Evolutionary conservation across 2,329 filamentous ascomycete species (phyloP).

Genomic region (Pseudogymnoascus verrucosus): DNA sequence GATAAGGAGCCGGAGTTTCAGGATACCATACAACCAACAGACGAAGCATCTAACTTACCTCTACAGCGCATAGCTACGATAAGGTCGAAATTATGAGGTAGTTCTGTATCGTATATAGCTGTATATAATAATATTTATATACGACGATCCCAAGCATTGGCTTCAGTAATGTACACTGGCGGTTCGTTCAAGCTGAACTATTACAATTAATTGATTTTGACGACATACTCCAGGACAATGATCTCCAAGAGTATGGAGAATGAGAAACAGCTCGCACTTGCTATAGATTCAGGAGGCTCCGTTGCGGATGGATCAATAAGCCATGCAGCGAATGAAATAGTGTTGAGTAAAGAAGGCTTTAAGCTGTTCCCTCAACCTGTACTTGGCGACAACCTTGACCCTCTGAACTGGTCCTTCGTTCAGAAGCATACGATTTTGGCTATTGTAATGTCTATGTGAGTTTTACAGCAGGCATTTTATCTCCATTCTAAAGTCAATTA

Average conservation of each 20-base stretch:
- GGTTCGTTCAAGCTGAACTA: neutral
- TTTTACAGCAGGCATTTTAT: neutral
- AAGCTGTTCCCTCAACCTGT: neutral
- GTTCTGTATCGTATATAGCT: neutral
- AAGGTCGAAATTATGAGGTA: neutral
- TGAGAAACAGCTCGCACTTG: neutral
- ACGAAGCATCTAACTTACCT: neutral
- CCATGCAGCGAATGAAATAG: neutral
- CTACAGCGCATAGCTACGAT: neutral
- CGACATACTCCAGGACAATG: neutral
- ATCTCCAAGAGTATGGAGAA: neutral
- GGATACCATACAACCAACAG: neutral
- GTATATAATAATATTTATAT: neutral
- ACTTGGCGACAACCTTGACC: constrained; percentile 38
- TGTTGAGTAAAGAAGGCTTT: neutral
- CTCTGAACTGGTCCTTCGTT: constrained; percentile 42
- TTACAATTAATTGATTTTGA: neutral
- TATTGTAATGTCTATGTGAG: constrained; percentile 31
- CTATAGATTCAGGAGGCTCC: neutral
- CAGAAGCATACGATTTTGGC: constrained; percentile 42
- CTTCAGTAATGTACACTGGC: neutral
- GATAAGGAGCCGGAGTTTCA: neutral
- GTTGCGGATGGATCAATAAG: neutral
- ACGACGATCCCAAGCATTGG: neutral
- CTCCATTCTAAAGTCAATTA: neutral